Evolutionary conservation across 371 early-diverging fungal species (phyloP).

Genomic region (Mucor mucedo): DNA sequence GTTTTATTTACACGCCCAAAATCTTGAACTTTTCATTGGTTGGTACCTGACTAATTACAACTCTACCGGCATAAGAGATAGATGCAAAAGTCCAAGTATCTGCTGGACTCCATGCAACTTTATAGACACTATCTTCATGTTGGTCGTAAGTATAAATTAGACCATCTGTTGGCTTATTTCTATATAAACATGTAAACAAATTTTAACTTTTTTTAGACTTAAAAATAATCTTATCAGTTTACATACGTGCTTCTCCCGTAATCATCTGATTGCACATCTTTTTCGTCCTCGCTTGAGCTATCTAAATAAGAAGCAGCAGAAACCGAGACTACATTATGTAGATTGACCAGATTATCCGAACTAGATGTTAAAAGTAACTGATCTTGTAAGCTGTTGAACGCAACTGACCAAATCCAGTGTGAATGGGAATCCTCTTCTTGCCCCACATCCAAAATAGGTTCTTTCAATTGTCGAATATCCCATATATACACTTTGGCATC

Average conservation of each 20-base stretch:
- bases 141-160: constrained; percentile 84
- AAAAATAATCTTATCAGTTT: background rate
- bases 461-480: constrained; percentile 71
- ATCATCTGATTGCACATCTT: constrained; percentile 9
- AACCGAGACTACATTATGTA: constrained; percentile 81
- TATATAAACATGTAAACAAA: constrained; percentile 6
- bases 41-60: constrained; percentile 90
- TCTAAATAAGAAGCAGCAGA: constrained; percentile 74
- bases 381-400: constrained; percentile 88
- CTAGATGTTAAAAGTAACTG: constrained; percentile 85
- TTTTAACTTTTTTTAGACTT: background rate
- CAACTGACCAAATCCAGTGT: constrained; percentile 89
- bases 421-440: constrained; percentile 64
- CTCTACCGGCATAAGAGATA: constrained; percentile 89
- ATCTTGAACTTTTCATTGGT: constrained; percentile 89
- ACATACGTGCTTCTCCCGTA: constrained; percentile 14
- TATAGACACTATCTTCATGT: constrained; percentile 93
- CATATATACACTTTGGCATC: constrained; percentile 85
- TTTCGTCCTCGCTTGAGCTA: constrained; percentile 38
- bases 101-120: constrained; percentile 85
- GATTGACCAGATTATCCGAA: constrained; percentile 84
- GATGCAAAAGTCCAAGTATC: constrained; percentile 97
- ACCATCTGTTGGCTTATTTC: constrained; percentile 75
- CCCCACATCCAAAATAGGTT: constrained; percentile 61
- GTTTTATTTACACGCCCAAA: constrained; percentile 60